Conservation (phyloP, 2,329 filamentous ascomycete genomes). For the Talaromyces sp. region DNA sequence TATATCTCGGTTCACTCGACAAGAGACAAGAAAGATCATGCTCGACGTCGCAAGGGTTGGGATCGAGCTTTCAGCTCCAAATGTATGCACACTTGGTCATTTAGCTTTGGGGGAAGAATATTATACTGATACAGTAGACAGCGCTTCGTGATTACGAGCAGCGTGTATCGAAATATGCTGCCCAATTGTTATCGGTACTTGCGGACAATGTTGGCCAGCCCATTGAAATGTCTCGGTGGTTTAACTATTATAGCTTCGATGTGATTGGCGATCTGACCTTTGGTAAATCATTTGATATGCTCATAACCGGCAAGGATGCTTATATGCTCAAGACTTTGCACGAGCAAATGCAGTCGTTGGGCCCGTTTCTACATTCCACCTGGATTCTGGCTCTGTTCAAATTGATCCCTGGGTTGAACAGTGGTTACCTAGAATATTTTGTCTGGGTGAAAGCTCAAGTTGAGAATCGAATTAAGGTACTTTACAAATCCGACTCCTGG, state of each 20-base stretch:
- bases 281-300: constrained; percentile 37
- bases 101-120: too few species aligned
- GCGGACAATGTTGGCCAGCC: constrained; percentile 5
- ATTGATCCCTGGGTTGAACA: constrained; percentile 20
- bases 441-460: constrained; percentile 11
- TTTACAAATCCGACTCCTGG: background rate
- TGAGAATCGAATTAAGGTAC: constrained; percentile 13
- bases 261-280: constrained; percentile 40
- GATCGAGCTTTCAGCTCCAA: constrained; percentile 31
- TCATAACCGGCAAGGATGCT: constrained; percentile 22
- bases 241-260: constrained; percentile 27
- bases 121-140: background rate
- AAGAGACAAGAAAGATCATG: constrained; percentile 18
- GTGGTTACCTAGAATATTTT: constrained; percentile 19
- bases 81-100: constrained; percentile 20
- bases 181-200: constrained; percentile 17
- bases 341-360: constrained; percentile 21
- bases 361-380: constrained; percentile 21
- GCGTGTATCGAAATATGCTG: constrained; percentile 14
- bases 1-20: constrained; percentile 17
- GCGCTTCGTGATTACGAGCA: constrained; percentile 16
- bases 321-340: constrained; percentile 24
- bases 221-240: constrained; percentile 23
- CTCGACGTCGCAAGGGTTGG: constrained; percentile 12
- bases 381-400: constrained; percentile 27